Conservation (phyloP, 305 asterid species). For the Rubia peregrina region DNA sequence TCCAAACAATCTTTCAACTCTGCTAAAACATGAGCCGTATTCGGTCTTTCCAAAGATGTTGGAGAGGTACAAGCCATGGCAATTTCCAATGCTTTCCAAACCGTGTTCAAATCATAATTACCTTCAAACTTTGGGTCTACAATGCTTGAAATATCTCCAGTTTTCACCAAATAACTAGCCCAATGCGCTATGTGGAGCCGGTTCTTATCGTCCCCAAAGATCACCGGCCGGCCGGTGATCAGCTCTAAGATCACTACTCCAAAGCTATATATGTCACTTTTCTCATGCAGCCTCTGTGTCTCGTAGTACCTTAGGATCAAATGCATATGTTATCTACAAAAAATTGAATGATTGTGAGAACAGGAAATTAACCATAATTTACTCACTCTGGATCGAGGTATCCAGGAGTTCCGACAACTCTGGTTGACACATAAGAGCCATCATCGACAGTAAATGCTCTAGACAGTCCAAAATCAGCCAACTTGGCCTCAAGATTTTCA, state of each 20-base stretch:
- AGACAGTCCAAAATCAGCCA: constrained; percentile 35
- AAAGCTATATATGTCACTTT: constrained; percentile 25
- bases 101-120: constrained; percentile 13
- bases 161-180: constrained; percentile 16
- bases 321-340: not conserved
- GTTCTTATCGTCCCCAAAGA: constrained; percentile 6
- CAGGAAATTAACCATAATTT: not conserved
- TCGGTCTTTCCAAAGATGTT: constrained; percentile 21
- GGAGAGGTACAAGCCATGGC: constrained; percentile 31
- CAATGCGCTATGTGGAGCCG: constrained; percentile 18
- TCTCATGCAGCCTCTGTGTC: constrained; percentile 15
- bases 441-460: constrained; percentile 19
- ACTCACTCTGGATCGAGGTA: constrained; percentile 34
- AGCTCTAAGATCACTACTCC: constrained; percentile 22
- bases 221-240: constrained; percentile 22
- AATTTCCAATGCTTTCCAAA: constrained; percentile 17
- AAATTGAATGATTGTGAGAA: not conserved
- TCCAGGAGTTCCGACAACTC: constrained; percentile 26
- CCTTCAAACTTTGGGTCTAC: constrained; percentile 25
- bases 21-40: constrained; percentile 24
- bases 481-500: constrained; percentile 24
- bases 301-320: constrained; percentile 17
- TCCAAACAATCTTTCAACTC: constrained; percentile 16
- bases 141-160: constrained; percentile 19
- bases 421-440: constrained; percentile 19